phyloP scores from a whole-genome alignment of 257 asterid species.

The Nicotiana tomentosiformis region DNA sequence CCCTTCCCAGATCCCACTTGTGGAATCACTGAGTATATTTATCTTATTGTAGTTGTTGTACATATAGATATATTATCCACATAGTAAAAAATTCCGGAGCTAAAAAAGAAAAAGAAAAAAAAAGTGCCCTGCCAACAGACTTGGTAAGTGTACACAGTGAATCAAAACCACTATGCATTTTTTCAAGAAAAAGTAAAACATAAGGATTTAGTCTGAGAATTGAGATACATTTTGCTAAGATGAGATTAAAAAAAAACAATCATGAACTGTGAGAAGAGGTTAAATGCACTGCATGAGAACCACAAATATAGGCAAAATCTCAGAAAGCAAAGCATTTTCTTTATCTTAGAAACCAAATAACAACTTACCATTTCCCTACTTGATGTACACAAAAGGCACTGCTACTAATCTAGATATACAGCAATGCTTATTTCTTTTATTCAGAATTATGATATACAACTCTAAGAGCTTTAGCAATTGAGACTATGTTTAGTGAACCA shows the following conservation, averaged over 20 bases:
- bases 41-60: too few relatives aligned
- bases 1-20: too few relatives aligned
- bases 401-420: neutral
- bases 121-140: neutral
- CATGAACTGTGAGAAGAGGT: too few relatives aligned
- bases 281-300: too few relatives aligned
- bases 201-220: too few relatives aligned
- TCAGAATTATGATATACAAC: slow-evolving; percentile 7
- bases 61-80: too few relatives aligned
- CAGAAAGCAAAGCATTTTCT: neutral
- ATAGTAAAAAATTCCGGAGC: too few relatives aligned
- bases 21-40: too few relatives aligned
- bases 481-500: slow-evolving; percentile 4
- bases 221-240: too few relatives aligned
- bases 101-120: too few relatives aligned
- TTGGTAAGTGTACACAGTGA: neutral
- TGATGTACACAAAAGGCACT: slow-evolving; percentile 15
- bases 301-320: neutral
- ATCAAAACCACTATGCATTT: neutral
- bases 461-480: neutral
- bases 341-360: neutral
- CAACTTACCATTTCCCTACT: neutral
- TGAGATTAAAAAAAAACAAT: too few relatives aligned
- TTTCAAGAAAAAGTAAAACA: too few relatives aligned
- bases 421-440: neutral